These are phyloP conservation scores for Fusarium sp. DNA, from an alignment of 2,329 filamentous ascomycete species.

Conservation along the genomic window DNA sequence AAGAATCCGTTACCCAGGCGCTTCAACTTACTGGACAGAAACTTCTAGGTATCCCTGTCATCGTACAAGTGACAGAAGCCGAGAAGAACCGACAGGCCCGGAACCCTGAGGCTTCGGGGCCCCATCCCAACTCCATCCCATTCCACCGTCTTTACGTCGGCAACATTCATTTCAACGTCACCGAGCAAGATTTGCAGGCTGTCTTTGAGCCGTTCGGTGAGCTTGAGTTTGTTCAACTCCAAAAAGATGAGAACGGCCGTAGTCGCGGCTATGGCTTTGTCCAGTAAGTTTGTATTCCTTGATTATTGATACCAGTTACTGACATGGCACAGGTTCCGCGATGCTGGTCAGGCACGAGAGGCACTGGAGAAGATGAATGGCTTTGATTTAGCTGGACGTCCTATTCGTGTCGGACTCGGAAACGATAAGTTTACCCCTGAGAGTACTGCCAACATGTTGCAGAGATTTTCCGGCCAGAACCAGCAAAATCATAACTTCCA, in stretches of 20 bases:
- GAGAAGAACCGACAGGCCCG: conserved; percentile 99
- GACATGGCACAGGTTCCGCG: conserved; percentile 77
- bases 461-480: conserved; percentile 85
- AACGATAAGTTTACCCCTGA: conserved; percentile 99
- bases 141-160: conserved; percentile 99
- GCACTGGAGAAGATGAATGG: conserved; percentile 99
- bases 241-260: conserved; percentile 92
- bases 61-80: conserved; percentile 97
- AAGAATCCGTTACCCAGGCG: conserved; percentile 92
- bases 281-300: conserved; percentile 75
- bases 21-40: conserved; percentile 99
- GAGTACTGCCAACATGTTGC: conserved; percentile 90
- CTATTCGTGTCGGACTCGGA: conserved; percentile 97
- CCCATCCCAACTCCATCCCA: conserved; percentile 84
- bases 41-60: conserved; percentile 97
- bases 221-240: conserved; percentile 96
- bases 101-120: conserved; percentile 76
- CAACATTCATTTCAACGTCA: conserved; percentile 99
- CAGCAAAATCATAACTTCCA: conserved; percentile 77
- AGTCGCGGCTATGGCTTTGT: conserved; percentile 98
- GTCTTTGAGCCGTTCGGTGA: conserved; percentile 98
- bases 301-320: conserved; percentile 46
- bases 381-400: conserved; percentile 96
- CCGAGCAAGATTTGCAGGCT: conserved; percentile 93
- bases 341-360: conserved; percentile 91